These are phyloP conservation scores for Trametes maxima DNA, from an alignment of 768 basidiomycete species.

Conservation along the genomic window DNA sequence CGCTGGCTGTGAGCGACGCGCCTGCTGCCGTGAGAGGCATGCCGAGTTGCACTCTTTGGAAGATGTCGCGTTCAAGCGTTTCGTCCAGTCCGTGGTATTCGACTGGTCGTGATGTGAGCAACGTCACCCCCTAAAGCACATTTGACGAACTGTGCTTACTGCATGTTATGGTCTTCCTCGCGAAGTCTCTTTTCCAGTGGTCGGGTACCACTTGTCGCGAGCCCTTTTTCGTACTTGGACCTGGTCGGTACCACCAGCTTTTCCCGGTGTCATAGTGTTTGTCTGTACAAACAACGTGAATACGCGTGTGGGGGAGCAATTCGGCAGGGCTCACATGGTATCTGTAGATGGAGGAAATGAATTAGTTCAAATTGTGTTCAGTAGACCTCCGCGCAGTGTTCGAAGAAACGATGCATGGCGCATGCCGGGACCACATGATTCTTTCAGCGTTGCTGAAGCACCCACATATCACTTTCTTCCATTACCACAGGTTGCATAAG, in stretches of 20 bases:
- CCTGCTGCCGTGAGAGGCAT: constrained; percentile 75
- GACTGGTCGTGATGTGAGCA: constrained; percentile 44
- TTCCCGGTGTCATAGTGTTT: constrained; percentile 59
- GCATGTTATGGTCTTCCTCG: constrained; percentile 62
- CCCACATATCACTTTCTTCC: too few species aligned
- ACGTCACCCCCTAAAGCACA: neutral
- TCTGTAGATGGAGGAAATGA: constrained; percentile 36
- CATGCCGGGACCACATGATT: neutral
- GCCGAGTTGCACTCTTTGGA: constrained; percentile 82
- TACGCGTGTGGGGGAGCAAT: constrained; percentile 26
- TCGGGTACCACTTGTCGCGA: constrained; percentile 56
- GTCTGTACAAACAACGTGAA: constrained; percentile 41
- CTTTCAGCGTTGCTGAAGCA: too few species aligned
- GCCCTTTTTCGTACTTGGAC: constrained; percentile 43
- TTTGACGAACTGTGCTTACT: constrained; percentile 43
- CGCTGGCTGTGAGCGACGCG: constrained; percentile 31
- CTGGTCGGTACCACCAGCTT: constrained; percentile 61
- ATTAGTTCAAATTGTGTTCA: neutral
- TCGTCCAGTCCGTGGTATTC: constrained; percentile 63
- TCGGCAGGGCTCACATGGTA: constrained; percentile 48
- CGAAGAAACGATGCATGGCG: neutral
- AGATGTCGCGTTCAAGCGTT: constrained; percentile 73
- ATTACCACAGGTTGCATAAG: too few species aligned
- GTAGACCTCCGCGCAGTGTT: neutral
- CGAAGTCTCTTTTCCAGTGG: constrained; percentile 52